Percentiles rank a stretch among this genome's conserved stretches.
These are phyloP conservation scores for Xylaria sp. DNA, from an alignment of 2,329 filamentous ascomycete species.

Conservation along the genomic window DNA sequence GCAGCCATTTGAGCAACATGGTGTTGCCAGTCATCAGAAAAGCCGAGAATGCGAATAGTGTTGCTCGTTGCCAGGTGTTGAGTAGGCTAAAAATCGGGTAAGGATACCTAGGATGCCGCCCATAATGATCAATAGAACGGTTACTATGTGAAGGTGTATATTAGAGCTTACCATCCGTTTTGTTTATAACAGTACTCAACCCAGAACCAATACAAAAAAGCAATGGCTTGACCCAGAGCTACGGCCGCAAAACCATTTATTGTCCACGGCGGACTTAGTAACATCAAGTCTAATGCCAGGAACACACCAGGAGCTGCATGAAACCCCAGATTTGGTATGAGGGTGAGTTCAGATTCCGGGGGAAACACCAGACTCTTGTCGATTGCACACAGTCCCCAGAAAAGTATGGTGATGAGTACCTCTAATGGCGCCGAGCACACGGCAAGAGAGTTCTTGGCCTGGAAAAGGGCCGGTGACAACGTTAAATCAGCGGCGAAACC, in stretches of 20 bases:
- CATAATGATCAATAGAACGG: slow-evolving; percentile 1
- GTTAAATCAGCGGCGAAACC: slow-evolving; percentile 71
- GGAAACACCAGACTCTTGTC: slow-evolving; percentile 59
- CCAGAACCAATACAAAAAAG: slow-evolving; percentile 77
- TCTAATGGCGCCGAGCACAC: slow-evolving; percentile 72
- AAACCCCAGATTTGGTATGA: slow-evolving; percentile 66
- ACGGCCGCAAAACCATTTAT: slow-evolving; percentile 65
- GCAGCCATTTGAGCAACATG: slow-evolving; percentile 69
- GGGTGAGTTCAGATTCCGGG: slow-evolving; percentile 60
- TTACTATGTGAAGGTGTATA: background rate
- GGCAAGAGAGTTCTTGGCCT: slow-evolving; percentile 69
- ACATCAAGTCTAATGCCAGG: slow-evolving; percentile 67
- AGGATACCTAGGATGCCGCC: slow-evolving; percentile 65
- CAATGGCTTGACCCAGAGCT: slow-evolving; percentile 61
- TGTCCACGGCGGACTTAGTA: slow-evolving; percentile 76
- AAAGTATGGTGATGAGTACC: slow-evolving; percentile 72
- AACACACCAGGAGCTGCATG: slow-evolving; percentile 70
- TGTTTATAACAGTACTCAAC: slow-evolving; percentile 72
- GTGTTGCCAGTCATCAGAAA: slow-evolving; percentile 75
- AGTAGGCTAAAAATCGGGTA: slow-evolving; percentile 83
- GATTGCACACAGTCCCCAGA: slow-evolving; percentile 71
- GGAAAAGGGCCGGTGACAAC: slow-evolving; percentile 62
- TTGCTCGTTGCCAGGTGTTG: slow-evolving; percentile 66
- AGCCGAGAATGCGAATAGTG: slow-evolving; percentile 74
- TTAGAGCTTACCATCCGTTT: slow-evolving; percentile 64